phyloP scores from a whole-genome alignment of 2,329 filamentous ascomycete species.

The Fusarium floridanum region DNA sequence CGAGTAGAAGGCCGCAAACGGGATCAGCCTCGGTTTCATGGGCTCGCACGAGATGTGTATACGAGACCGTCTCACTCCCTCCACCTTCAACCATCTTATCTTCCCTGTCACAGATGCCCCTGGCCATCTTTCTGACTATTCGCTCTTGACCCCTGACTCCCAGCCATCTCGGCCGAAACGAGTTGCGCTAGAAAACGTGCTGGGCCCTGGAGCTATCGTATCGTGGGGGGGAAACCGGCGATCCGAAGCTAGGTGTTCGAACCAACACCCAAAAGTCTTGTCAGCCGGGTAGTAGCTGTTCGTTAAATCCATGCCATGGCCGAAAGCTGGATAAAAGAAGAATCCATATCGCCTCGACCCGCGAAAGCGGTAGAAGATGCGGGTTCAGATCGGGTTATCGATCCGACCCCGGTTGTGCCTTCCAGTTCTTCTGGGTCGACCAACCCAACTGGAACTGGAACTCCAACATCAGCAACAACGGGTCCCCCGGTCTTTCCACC shows the following conservation, averaged over 20 bases:
- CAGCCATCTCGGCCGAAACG: conserved; percentile 38
- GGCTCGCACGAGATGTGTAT: too few species aligned
- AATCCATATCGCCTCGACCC: conserved; percentile 36
- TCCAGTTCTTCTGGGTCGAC: conserved; percentile 15
- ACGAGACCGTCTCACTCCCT: neutral
- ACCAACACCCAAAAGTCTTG: conserved; percentile 8
- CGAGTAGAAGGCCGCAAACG: too few species aligned
- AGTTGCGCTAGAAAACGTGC: conserved; percentile 13
- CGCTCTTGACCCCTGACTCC: conserved; percentile 24
- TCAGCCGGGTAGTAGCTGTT: neutral
- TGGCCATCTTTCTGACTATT: conserved; percentile 21
- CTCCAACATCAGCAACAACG: conserved; percentile 11
- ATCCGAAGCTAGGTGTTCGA: conserved; percentile 25
- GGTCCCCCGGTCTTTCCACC: conserved; percentile 15
- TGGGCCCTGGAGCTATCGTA: conserved; percentile 29
- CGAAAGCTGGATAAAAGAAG: conserved; percentile 38
- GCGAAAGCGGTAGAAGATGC: conserved; percentile 25
- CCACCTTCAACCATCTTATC: neutral
- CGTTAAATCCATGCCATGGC: conserved; percentile 32
- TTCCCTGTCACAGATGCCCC: conserved; percentile 25
- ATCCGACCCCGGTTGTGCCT: conserved; percentile 12
- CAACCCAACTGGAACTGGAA: conserved; percentile 4
- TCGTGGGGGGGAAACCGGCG: conserved; percentile 23
- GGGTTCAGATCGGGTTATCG: conserved; percentile 20
- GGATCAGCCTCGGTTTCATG: too few species aligned